Evolutionary conservation across 139 green algal genomes (phyloP).

Genomic region (Gonium pectorale): DNA sequence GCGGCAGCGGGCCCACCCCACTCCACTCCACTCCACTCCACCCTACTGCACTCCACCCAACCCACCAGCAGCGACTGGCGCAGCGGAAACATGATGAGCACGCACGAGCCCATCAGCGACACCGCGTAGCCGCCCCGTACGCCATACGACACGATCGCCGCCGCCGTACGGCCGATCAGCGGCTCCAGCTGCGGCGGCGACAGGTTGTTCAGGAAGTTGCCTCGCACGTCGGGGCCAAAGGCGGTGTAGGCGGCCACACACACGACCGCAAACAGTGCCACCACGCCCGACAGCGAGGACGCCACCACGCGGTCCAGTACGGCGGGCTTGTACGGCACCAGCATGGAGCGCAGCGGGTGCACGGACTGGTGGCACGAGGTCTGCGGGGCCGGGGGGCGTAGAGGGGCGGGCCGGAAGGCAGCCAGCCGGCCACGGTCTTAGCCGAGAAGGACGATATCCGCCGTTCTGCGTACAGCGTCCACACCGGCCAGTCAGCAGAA

Average conservation of each 20-base stretch:
- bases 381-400: neutral
- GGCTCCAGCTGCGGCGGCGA: constrained; percentile 27
- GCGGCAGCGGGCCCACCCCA: no score
- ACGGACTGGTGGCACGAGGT: constrained; percentile 36
- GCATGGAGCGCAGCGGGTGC: constrained; percentile 25
- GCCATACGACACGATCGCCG: neutral
- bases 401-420: neutral
- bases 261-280: constrained; percentile 43
- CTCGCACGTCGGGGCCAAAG: constrained; percentile 34
- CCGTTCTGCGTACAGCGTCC: no score
- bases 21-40: no score
- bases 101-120: constrained; percentile 47
- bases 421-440: neutral
- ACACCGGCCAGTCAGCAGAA: no score
- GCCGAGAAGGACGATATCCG: no score
- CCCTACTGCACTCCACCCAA: no score
- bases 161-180: constrained; percentile 20
- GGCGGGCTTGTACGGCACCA: constrained; percentile 18
- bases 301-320: constrained; percentile 25
- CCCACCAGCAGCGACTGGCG: constrained; percentile 42
- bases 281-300: constrained; percentile 27
- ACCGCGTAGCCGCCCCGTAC: constrained; percentile 48
- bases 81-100: constrained; percentile 60
- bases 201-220: constrained; percentile 58
- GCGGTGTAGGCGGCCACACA: constrained; percentile 30